Conservation (phyloP, 805 yeast species). For the Cyberlindnera meyerae region DNA sequence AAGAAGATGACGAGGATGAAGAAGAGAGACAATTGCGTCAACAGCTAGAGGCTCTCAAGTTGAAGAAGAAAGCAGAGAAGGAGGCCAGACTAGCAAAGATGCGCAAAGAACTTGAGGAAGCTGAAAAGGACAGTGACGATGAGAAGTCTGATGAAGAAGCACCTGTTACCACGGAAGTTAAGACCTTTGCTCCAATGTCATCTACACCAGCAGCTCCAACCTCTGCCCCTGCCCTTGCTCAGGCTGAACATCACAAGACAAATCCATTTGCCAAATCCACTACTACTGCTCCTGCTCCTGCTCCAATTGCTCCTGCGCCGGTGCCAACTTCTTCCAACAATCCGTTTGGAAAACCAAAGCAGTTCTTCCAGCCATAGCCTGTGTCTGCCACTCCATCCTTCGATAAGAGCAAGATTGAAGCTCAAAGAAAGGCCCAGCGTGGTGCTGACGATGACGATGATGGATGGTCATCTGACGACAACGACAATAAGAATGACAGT, state of each 20-base stretch:
- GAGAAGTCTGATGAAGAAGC: conserved; percentile 37
- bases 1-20: conserved; percentile 43
- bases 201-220: conserved; percentile 18
- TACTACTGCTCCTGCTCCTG: conserved; percentile 12
- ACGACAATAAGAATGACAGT: conserved; percentile 26
- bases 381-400: conserved; percentile 27
- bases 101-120: conserved; percentile 54
- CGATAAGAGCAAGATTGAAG: conserved; percentile 57
- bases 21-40: conserved; percentile 42
- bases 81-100: conserved; percentile 56
- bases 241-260: conserved; percentile 20
- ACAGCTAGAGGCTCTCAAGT: conserved; percentile 36
- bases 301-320: too few species aligned
- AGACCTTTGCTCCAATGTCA: conserved; percentile 21
- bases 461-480: conserved; percentile 31
- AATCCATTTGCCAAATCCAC: conserved; percentile 24
- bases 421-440: conserved; percentile 70
- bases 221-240: conserved; percentile 7
- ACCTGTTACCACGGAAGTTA: conserved; percentile 9
- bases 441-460: conserved; percentile 33
- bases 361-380: conserved; percentile 20
- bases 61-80: conserved; percentile 51
- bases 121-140: conserved; percentile 41
- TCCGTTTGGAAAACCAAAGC: conserved; percentile 55
- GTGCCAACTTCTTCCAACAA: conserved; percentile 31